Percentiles rank a stretch among this genome's conserved stretches.
Conservation (phyloP, 2,329 filamentous ascomycete genomes). For the Tolypocladium cylindrosporum region DNA sequence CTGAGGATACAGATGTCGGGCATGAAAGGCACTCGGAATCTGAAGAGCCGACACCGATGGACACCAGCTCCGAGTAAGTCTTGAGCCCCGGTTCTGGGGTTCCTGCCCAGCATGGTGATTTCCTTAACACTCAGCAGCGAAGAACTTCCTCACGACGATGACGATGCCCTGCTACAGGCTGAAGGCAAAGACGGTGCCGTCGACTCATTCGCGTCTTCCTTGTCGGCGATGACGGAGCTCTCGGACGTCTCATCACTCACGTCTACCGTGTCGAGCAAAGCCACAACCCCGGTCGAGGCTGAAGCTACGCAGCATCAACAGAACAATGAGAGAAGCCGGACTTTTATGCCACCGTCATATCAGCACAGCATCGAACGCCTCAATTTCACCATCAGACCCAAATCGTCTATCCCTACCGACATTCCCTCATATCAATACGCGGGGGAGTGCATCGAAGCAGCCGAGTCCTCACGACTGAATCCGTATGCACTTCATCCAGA, state of each 20-base stretch:
- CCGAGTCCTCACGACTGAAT: constrained; percentile 79
- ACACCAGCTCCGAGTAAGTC: constrained; percentile 18
- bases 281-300: constrained; percentile 47
- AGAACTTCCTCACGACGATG: constrained; percentile 5
- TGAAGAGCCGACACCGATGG: constrained; percentile 11
- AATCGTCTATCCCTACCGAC: constrained; percentile 72
- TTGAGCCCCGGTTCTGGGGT: not conserved
- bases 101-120: not conserved
- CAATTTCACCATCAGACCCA: constrained; percentile 55
- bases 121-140: constrained; percentile 8
- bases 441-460: constrained; percentile 82
- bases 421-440: constrained; percentile 70
- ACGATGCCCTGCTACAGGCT: constrained; percentile 7
- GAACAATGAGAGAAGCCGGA: constrained; percentile 6
- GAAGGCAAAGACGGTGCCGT: constrained; percentile 11
- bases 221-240: constrained; percentile 40
- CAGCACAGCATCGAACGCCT: constrained; percentile 22
- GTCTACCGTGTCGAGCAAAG: constrained; percentile 51
- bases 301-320: constrained; percentile 16
- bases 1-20: constrained; percentile 26
- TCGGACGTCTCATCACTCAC: constrained; percentile 45
- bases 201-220: constrained; percentile 42
- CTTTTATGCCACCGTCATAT: constrained; percentile 13
- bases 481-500: constrained; percentile 79
- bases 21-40: constrained; percentile 10